Evolutionary conservation across 2,329 filamentous ascomycete species (phyloP).

Genomic region (Trichoderma asperellum): DNA sequence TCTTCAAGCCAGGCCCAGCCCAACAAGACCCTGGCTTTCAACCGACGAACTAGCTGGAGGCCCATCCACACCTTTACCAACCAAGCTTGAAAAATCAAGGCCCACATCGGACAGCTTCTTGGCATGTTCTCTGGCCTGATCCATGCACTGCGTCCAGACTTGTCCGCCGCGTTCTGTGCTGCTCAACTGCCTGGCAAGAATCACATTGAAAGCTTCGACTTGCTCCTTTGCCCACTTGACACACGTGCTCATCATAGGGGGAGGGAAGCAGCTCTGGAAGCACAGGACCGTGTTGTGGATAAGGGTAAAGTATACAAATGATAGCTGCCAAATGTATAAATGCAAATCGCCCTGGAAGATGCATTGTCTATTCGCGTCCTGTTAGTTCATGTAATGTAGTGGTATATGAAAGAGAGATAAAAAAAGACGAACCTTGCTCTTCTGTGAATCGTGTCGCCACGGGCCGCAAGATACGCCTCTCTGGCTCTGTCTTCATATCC

Average conservation of each 20-base stretch:
- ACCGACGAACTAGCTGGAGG: slow-evolving; percentile 34
- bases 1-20: slow-evolving; percentile 37
- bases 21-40: slow-evolving; percentile 33
- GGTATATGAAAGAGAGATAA: not conserved
- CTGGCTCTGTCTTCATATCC: slow-evolving; percentile 90
- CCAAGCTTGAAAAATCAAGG: slow-evolving; percentile 83
- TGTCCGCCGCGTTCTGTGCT: slow-evolving; percentile 77
- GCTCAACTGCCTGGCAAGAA: slow-evolving; percentile 82
- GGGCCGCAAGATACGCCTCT: slow-evolving; percentile 81
- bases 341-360: slow-evolving; percentile 93
- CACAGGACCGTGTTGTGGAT: slow-evolving; percentile 91
- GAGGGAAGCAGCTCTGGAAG: slow-evolving; percentile 85
- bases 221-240: slow-evolving; percentile 99
- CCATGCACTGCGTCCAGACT: slow-evolving; percentile 82
- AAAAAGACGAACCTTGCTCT: slow-evolving; percentile 67
- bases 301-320: slow-evolving; percentile 92
- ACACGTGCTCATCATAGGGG: slow-evolving; percentile 86
- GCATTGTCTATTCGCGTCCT: slow-evolving; percentile 67
- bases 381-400: not conserved
- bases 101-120: slow-evolving; percentile 81
- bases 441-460: slow-evolving; percentile 77
- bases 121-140: slow-evolving; percentile 79
- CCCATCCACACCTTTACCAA: slow-evolving; percentile 61
- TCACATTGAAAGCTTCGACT: slow-evolving; percentile 85
- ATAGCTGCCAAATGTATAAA: slow-evolving; percentile 91